Conservation (phyloP, 441 rosid species). For the Corymbia calophylla region DNA sequence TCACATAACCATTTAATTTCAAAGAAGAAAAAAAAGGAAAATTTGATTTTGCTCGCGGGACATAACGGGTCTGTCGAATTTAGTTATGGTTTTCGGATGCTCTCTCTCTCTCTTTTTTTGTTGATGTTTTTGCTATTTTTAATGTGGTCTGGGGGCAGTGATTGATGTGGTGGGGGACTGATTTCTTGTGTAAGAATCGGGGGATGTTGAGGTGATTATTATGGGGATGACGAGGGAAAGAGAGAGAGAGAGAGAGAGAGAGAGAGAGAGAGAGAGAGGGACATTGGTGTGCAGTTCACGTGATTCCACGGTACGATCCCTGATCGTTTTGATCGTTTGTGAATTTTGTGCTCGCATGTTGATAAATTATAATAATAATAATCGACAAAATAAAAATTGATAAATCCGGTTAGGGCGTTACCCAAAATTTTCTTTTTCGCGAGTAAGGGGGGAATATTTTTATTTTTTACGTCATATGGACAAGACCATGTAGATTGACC, state of each 20-base stretch:
- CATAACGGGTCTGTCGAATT: background rate
- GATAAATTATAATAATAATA: background rate
- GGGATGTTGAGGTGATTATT: background rate
- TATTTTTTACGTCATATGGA: background rate
- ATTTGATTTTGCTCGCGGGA: rapidly evolving
- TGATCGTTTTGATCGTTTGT: background rate
- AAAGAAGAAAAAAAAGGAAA: no score
- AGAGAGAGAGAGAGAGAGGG: background rate
- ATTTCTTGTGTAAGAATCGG: background rate
- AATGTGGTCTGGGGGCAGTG: conserved; percentile 1
- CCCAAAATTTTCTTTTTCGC: background rate
- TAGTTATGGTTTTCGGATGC: background rate
- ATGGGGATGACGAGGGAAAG: background rate
- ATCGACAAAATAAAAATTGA: background rate
- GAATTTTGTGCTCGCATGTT: background rate
- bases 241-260: background rate
- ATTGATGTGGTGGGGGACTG: background rate
- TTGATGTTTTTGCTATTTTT: background rate
- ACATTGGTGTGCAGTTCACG: background rate
- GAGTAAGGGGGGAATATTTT: background rate
- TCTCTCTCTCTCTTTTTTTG: background rate
- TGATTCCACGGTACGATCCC: conserved; percentile 2
- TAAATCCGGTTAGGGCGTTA: background rate
- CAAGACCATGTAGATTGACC: background rate
- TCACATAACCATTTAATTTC: background rate